phyloP scores from a whole-genome alignment of 345 rosid genomes.

The Pistacia vera region DNA sequence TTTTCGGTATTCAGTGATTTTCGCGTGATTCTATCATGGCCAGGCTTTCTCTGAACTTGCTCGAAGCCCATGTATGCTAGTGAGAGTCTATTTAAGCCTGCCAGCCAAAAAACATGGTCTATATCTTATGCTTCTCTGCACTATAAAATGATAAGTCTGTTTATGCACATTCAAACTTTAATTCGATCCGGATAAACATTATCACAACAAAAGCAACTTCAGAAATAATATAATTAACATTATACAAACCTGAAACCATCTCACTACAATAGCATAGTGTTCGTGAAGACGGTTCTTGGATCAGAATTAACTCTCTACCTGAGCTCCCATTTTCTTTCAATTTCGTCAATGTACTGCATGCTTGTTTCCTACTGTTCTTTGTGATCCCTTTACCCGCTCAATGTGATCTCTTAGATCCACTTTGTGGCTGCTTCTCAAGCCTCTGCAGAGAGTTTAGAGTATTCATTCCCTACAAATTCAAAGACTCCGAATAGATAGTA shows the following conservation, averaged over 20 bases:
- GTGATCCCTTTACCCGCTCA: constrained; percentile 74
- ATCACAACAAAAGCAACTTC: not conserved
- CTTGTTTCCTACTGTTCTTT: constrained; percentile 79
- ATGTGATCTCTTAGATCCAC: constrained; percentile 63
- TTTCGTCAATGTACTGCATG: constrained; percentile 68
- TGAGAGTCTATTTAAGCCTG: too few species aligned
- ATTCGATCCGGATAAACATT: too few species aligned
- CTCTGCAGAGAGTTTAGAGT: constrained; percentile 43
- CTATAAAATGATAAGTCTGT: too few species aligned
- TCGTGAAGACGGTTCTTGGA: constrained; percentile 86
- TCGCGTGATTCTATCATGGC: too few species aligned
- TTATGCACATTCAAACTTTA: too few species aligned
- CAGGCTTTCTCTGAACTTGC: too few species aligned
- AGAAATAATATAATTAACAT: not conserved
- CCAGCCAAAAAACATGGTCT: too few species aligned
- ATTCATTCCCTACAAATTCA: constrained; percentile 59
- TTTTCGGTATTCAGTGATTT: too few species aligned
- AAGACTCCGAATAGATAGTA: not conserved
- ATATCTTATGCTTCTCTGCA: too few species aligned
- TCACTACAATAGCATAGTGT: constrained; percentile 80
- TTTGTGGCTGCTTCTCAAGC: constrained; percentile 54
- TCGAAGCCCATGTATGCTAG: too few species aligned
- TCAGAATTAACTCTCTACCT: constrained; percentile 81
- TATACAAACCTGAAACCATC: constrained; percentile 61
- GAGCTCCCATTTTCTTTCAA: constrained; percentile 81